Base-by-base conservation (phyloP, 202 grass and related monocot species). In the Panicum hallii region DNA sequence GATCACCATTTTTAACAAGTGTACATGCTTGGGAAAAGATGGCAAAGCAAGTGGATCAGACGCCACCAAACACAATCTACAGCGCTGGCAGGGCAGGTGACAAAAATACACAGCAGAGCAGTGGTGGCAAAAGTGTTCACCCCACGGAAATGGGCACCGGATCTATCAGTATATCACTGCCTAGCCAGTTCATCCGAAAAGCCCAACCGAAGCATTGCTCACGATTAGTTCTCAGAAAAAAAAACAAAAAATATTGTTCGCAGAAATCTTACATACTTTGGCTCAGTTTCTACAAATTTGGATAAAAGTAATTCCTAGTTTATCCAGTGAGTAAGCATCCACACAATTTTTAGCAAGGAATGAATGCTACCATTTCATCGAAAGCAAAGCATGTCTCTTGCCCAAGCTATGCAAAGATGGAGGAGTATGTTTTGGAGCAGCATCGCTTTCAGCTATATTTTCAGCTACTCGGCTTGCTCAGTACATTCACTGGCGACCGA, bases 381-480 rank as follows among this genome's bases (percentile, higher is more conserved):
- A 26, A 72, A 81, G 46, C 41, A 48, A 86, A 69, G 61, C 58
- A 74, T 80, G 83, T 63, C 73, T 70, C 57, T 4, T 61, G 58
- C 42, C 57, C 75, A 60, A 77, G 74, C 74, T 58, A 15, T 57
- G 42, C 53, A 42, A 58, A 23, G n/a, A 65, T 65, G 63, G 20
- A 11, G 32, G 16, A 38, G 65, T 67, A 32, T 40, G 47, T 14
- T 32, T 32, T 60, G 53, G 73, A 77, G 75, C 41, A 32, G 75
- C 22, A 62, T 63, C 75, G 26, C 75, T 44, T 20, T 78, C 75
- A 78, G 56, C 38, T 60, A 43, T 0, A n/a, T 43, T 60, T 5
- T 17, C 30, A 64, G 62, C 60, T 63, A 30, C 11, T 30, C 23
- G 26, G 60, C 62, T 7, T 64, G 30, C 28, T 34, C 14, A 38